Percentiles rank a stretch among this genome's conserved stretches.
Conservation (phyloP, 2,329 filamentous ascomycete genomes). For the Thermothelomyces thermophilus region DNA sequence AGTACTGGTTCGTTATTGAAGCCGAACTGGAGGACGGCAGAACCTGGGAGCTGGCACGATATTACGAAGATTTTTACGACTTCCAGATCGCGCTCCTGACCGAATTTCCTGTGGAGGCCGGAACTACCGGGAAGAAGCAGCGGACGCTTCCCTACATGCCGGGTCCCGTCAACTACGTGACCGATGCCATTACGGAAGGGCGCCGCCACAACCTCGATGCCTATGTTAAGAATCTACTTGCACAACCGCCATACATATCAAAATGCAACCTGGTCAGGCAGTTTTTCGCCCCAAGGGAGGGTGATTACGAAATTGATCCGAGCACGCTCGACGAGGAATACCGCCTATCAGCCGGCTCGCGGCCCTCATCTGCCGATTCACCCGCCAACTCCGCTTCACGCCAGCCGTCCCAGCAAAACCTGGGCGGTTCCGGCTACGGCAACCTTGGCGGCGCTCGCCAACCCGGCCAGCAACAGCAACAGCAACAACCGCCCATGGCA, state of each 20-base stretch:
- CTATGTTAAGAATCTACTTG: conserved; percentile 87
- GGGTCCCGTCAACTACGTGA: conserved; percentile 93
- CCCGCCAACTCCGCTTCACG: conserved; percentile 53
- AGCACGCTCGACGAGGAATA: conserved; percentile 61
- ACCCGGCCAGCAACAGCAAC: conserved; percentile 2
- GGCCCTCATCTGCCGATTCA: conserved; percentile 59
- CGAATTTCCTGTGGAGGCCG: conserved; percentile 86
- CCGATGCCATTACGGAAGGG: conserved; percentile 93
- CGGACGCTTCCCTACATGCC: conserved; percentile 95
- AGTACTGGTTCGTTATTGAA: conserved; percentile 98
- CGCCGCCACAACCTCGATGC: conserved; percentile 88
- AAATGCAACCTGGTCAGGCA: conserved; percentile 77
- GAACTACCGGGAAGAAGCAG: conserved; percentile 71
- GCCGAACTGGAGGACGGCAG: conserved; percentile 83
- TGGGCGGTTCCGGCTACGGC: conserved; percentile 41
- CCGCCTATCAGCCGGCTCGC: conserved; percentile 64
- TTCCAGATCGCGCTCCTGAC: conserved; percentile 94
- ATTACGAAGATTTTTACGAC: conserved; percentile 98
- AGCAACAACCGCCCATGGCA: conserved; percentile 33
- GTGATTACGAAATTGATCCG: conserved; percentile 88
- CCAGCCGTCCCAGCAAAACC: conserved; percentile 59
- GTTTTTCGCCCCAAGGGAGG: conserved; percentile 83
- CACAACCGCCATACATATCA: conserved; percentile 77
- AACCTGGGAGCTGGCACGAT: conserved; percentile 86
- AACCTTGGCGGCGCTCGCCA: conserved; percentile 40